Evolutionary conservation across 2,329 filamentous ascomycete genomes (phyloP), one percentile per base, ranked within the genome.

Genomic region (Penicillium psychrosexuale): DNA sequence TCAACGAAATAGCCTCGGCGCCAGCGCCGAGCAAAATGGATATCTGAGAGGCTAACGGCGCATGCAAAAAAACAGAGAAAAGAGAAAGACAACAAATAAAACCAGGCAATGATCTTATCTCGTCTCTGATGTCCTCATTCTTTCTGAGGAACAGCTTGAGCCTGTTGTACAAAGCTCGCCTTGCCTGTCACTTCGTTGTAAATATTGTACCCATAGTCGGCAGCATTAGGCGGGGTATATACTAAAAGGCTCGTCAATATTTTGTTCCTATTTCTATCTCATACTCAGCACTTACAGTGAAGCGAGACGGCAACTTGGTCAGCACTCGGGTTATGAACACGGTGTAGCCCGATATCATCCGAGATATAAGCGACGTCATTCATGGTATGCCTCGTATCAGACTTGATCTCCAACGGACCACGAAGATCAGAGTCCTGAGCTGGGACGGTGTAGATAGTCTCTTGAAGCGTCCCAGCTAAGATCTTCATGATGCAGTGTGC

Each of bases 401-500:
- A 63, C 47, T 67, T 68, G 24, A 70, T 46, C 4, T 59, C 42
- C 33, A 70, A 47, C 4, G 68, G 68, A 4, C 53, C 57, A 1
- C 30, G 19, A 33, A 55, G 34, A 8, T 55, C 57, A 3, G 53
- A 36, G 4, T 44, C 51, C 5, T 55, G 40, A 8, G 60, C 42
- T 1, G 68, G 68, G 3, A 59, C 33, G 5, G 62, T 27, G 15
- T 70, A 70, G 8, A 70, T 62, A 1, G 67, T 67, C 43, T 71
- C 68, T 15, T 61, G 60, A 6, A 70, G 51, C 22, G 68, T 59
- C 2, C 68, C 68, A 11, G 68, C 64, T 11, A 72, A 51, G 5
- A 72, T 59, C 45, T 72, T 72, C 70, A 72, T 72, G 49, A 72
- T 67, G 53, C 70, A 72, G 53, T 72, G 70, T 13, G 70, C 70